Base-by-base conservation (phyloP, 108 stramenopile species). In the Cyclotella sp. region DNA sequence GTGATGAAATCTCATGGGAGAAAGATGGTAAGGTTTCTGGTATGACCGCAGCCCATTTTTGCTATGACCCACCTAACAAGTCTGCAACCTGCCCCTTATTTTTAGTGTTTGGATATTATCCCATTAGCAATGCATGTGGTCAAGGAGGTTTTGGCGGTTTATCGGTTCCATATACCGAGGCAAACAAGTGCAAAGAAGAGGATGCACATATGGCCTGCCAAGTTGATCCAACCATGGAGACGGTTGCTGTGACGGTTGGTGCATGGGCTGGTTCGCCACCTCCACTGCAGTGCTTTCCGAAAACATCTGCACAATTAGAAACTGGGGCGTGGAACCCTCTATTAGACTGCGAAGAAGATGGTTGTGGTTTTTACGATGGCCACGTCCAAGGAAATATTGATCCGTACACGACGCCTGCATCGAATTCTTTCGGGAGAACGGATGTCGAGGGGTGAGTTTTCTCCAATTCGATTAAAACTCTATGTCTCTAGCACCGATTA, bases 1-100 rank as follows among this genome's bases (percentile, higher is more conserved):
- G 82, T 44, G 82, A 83, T 66, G 81, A 81, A 8, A 57, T 75
- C 22, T 71, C 70, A 27, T 81, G 81, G 81, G 81, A 81, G 45
- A 81, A 70, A 53, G 81, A 81, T 61, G 63, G 57, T 58, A 9
- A 58, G 57, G 22, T 28, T 58, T n/a, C n/a, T 3, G 13, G 6
- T 51, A 1, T 21, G 27, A 13, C 24, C 22, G 27, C 13, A 12
- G 6, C 13, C 13, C 13, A 7, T 21, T 24, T 58, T 58, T 26
- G 26, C 3, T 28, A 9, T 27, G 57, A 21, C 22, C 49, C 3
- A 18, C 18, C 19, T 18, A 51, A 51, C n/a, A n/a, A n/a, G 1
- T 51, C n/a, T 6, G 3, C 19, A 3, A 19, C 19, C 18, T 51
- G 34, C 34, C 34, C 57, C 2, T 9, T n/a, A n/a, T n/a, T n/a